Base-by-base conservation (phyloP, 352 stramenopile genomes). In the Globisporangium apiculatum region DNA sequence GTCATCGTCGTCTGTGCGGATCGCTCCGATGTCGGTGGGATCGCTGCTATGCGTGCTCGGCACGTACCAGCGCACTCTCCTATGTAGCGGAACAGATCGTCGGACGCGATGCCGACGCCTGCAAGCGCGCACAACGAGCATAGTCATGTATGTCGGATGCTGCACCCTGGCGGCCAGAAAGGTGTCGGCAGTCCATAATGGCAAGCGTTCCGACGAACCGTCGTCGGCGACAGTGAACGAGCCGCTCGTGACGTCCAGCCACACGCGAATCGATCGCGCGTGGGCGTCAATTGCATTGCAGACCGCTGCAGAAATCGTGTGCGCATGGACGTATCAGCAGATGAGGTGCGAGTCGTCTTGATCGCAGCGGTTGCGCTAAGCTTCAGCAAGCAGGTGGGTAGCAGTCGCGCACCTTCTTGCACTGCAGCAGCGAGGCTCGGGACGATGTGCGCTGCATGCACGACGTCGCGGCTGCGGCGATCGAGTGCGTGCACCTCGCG, bases 211-310 rank as follows among this genome's bases (percentile, higher is more conserved):
- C 2, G 18, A 24, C 18, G 18, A 24, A 95, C 85, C 85, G 53
- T 95, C 75, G n/a, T 95, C 85, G 9, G 67, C 60, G 3, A 76
- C 73, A 2, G 63, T 73, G 47, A 95, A 92, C 7, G 79, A 86
- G 15, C 69, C 68, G 4, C 67, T 63, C 8, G 48, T n/a, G 12
- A 75, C 45, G 51, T 87, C 69, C 4, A 92, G 52, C 11, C 58
- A 64, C 24, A 90, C 18, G 8, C 60, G 66, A 41, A 95, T 75
- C 24, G 40, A 62, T 18, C 63, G 72, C 15, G 85, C 79, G 24
- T 71, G 38, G 45, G 81, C 81, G 41, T 95, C 83, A 14, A 93
- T 65, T 36, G 75, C 65, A 46, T 95, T 95, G 68, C 87, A 86
- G 36, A 91, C 67, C 31, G 73, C 85, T 95, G 41, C 7, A 42